Base-by-base conservation (phyloP, 1,139 yeast genomes). In the Hansenula anomala region DNA sequence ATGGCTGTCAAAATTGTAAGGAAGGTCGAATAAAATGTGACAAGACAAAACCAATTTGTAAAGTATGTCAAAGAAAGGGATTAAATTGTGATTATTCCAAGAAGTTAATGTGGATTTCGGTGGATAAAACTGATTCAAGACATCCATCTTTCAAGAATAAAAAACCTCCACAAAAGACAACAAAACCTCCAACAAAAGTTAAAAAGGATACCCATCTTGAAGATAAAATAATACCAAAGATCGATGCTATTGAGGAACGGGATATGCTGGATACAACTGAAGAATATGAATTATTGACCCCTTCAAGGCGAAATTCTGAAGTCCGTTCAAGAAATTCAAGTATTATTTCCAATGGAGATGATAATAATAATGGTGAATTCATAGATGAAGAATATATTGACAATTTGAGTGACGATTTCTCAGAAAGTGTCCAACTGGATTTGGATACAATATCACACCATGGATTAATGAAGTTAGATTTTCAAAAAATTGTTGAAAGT, bases 1-100 rank as follows among this genome's bases (percentile, higher is more conserved):
- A 41, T 26, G 46, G 46, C 6, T 43, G 46, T 22, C 46, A 41
- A 20, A 36, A 25, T 22, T 43, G 46, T 25, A 43, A 41, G 29
- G 30, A 19, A 6, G 27, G 25, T 2, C 37, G 38, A 15, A 30
- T 43, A 13, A 43, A 41, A 14, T 43, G 46, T 37, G 44, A 43
- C 27, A 34, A 33, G 24, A n/a, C 38, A 3, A 43, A 41, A 16
- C 46, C 46, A 19, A 8, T 11, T 2, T 43, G 46, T 22, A 37
- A 36, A 12, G 33, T 31, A 13, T 43, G 46, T 19, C n/a, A 19
- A 4, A 34, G 41, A 16, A 36, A 36, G 18, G 26, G 31, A 9
- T 17, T 28, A 3, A 17, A 9, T 1, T 43, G 46, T 19, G 46
- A 43, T 28, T 43, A 43, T 16, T 30, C 41, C 3, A 32, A 36